Conservation (phyloP, 495 filamentous ascomycete genomes). For the Tuber borchii region DNA sequence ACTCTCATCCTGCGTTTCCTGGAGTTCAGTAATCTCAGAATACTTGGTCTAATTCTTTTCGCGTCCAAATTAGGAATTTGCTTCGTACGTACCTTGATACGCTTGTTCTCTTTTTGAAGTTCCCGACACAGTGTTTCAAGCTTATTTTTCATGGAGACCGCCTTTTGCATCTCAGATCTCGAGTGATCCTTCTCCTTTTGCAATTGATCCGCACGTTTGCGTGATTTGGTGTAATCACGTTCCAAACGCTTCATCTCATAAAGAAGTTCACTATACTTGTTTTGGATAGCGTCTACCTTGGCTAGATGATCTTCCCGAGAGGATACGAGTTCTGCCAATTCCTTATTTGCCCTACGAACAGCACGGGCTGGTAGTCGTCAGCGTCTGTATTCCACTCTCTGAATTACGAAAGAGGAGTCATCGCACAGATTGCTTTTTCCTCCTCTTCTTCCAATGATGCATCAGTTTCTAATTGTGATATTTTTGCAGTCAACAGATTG, state of each 20-base stretch:
- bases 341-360: constrained; percentile 89
- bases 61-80: background rate
- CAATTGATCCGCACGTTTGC: constrained; percentile 86
- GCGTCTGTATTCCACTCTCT: constrained; percentile 7
- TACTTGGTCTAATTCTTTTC: constrained; percentile 7
- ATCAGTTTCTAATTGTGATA: constrained; percentile 90
- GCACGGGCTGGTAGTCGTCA: constrained; percentile 55
- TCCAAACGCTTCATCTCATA: constrained; percentile 92
- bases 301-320: constrained; percentile 41
- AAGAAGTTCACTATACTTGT: constrained; percentile 82
- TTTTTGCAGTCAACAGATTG: constrained; percentile 85
- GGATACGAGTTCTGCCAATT: constrained; percentile 46
- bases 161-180: constrained; percentile 79
- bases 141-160: constrained; percentile 80
- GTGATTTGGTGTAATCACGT: constrained; percentile 86
- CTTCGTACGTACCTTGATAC: constrained; percentile 66
- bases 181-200: constrained; percentile 94
- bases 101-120: constrained; percentile 90
- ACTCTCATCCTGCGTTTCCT: constrained; percentile 68
- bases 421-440: constrained; percentile 93
- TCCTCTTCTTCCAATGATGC: constrained; percentile 90
- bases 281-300: constrained; percentile 79
- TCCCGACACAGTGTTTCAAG: constrained; percentile 90
- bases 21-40: constrained; percentile 34
- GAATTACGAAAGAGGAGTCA: background rate